Evolutionary conservation across 805 yeast species (phyloP).

Genomic region (Brettanomyces naardenensis): DNA sequence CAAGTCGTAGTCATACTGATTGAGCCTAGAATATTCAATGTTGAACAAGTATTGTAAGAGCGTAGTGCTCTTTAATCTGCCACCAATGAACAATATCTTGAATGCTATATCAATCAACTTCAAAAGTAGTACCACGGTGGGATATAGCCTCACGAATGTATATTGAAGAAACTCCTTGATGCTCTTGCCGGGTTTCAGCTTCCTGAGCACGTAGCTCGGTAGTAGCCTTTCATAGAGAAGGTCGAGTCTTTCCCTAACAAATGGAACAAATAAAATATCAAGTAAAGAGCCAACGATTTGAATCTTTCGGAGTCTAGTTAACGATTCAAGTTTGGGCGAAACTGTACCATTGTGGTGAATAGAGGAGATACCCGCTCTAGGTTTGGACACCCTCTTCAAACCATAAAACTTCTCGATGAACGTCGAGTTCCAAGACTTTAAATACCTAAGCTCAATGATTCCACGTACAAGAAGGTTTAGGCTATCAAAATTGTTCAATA

Average conservation of each 20-base stretch:
- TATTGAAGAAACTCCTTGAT: conserved; percentile 20
- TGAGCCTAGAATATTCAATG: conserved; percentile 59
- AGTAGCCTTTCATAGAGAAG: conserved; percentile 52
- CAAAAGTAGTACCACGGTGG: conserved; percentile 40
- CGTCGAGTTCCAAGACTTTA: conserved; percentile 71
- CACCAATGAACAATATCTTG: conserved; percentile 60
- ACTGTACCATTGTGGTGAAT: neutral
- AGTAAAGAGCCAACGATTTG: conserved; percentile 52
- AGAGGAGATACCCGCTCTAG: conserved; percentile 3
- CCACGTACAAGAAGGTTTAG: conserved; percentile 54
- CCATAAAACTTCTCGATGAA: conserved; percentile 94
- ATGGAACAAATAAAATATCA: conserved; percentile 59
- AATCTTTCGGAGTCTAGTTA: conserved; percentile 40
- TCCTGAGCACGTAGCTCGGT: conserved; percentile 50
- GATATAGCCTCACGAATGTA: conserved; percentile 53
- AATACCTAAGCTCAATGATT: conserved; percentile 59
- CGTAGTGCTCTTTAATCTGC: conserved; percentile 55
- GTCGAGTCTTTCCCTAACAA: conserved; percentile 61
- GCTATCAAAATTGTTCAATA: conserved; percentile 73
- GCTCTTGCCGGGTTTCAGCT: conserved; percentile 25
- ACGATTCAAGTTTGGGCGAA: conserved; percentile 31
- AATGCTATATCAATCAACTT: conserved; percentile 46
- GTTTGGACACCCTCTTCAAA: conserved; percentile 48
- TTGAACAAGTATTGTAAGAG: conserved; percentile 52
- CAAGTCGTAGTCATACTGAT: conserved; percentile 38